Conservation (phyloP, 495 filamentous ascomycete genomes). For the Penicillium riverlandense region DNA sequence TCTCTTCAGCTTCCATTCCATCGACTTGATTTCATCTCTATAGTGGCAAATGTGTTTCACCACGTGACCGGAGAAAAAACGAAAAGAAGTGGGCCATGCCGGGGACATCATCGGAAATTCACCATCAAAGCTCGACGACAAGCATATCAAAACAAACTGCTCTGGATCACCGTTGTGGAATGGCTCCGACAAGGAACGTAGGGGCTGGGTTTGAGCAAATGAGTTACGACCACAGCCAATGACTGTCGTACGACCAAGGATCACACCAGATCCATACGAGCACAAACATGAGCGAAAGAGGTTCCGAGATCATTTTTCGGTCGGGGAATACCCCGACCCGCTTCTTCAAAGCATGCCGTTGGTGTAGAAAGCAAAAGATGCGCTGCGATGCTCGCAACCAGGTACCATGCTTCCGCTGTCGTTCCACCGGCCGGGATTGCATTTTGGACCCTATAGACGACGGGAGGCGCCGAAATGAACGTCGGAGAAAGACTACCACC, state of each 20-base stretch:
- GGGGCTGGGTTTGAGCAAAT: too few relatives aligned
- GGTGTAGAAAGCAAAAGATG: conserved; percentile 37
- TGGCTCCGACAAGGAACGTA: too few relatives aligned
- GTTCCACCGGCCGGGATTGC: conserved; percentile 30
- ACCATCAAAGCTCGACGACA: too few relatives aligned
- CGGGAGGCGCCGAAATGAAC: conserved; percentile 19
- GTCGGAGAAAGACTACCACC: conserved; percentile 19
- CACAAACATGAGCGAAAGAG: conserved; percentile 23
- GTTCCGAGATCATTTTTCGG: conserved; percentile 26
- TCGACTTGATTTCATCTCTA: too few relatives aligned
- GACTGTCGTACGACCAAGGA: not conserved
- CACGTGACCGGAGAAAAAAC: too few relatives aligned
- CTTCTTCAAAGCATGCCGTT: conserved; percentile 37
- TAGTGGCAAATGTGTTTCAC: too few relatives aligned
- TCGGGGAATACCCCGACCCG: conserved; percentile 28
- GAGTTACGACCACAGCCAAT: too few relatives aligned
- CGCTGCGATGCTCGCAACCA: conserved; percentile 37
- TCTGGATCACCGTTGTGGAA: too few relatives aligned
- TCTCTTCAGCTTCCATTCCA: too few relatives aligned
- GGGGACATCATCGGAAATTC: too few relatives aligned
- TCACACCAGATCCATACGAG: not conserved
- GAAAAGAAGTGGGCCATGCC: too few relatives aligned
- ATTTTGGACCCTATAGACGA: conserved; percentile 33
- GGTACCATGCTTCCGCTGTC: conserved; percentile 35
- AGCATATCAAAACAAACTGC: too few relatives aligned